Conservation (phyloP, 805 yeast genomes). For the Metschnikowia cerradonensis region DNA sequence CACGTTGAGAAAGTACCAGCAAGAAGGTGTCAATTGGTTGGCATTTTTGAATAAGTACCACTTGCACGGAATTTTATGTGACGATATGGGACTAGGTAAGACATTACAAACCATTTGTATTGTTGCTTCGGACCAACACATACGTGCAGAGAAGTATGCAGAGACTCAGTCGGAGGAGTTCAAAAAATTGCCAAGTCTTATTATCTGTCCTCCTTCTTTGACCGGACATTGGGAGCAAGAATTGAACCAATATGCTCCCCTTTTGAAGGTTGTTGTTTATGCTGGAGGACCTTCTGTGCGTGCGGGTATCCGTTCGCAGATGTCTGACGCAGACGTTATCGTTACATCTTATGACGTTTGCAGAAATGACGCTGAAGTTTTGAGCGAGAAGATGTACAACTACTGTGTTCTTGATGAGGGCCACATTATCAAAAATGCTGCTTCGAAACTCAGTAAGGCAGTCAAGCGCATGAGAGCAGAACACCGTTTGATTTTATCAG, state of each 20-base stretch:
- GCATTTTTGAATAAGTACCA: constrained; percentile 93
- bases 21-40: constrained; percentile 97
- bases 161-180: constrained; percentile 60
- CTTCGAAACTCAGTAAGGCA: constrained; percentile 81
- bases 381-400: constrained; percentile 66
- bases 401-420: constrained; percentile 98
- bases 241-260: constrained; percentile 83
- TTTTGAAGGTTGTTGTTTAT: constrained; percentile 74
- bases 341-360: constrained; percentile 96
- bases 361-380: constrained; percentile 75
- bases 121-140: constrained; percentile 90
- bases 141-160: constrained; percentile 67
- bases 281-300: constrained; percentile 90
- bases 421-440: constrained; percentile 90
- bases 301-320: constrained; percentile 46
- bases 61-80: constrained; percentile 95
- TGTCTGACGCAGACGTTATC: constrained; percentile 69
- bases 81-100: constrained; percentile 99
- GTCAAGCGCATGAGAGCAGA: constrained; percentile 81
- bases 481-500: constrained; percentile 86
- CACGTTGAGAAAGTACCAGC: constrained; percentile 89
- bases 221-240: constrained; percentile 99
- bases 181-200: constrained; percentile 74
- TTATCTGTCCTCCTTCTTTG: constrained; percentile 94
- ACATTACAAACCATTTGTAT: constrained; percentile 96